A percentile compares a stretch with the other conserved stretches of the same genome.
Conservation (phyloP, 495 filamentous ascomycete species). For the Ramalina intermedia region DNA sequence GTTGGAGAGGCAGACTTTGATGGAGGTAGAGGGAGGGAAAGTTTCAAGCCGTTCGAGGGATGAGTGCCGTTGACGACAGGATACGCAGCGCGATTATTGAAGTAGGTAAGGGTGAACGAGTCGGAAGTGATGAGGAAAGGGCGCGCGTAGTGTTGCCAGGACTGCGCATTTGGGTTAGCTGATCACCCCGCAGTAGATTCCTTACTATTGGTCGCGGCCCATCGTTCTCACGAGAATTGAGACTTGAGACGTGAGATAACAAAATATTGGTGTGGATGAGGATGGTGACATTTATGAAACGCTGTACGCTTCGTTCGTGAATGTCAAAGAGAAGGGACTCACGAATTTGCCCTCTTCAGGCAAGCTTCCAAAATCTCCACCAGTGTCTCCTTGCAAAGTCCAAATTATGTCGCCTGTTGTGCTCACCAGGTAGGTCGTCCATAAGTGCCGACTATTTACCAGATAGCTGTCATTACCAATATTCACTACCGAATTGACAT, state of each 20-base stretch:
- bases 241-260: too few relatives aligned
- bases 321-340: background rate
- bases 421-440: constrained; percentile 22
- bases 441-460: constrained; percentile 24
- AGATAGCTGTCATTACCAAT: constrained; percentile 24
- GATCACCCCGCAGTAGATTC: too few relatives aligned
- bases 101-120: constrained; percentile 25
- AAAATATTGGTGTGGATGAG: too few relatives aligned
- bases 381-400: constrained; percentile 27
- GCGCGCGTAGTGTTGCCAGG: constrained; percentile 27
- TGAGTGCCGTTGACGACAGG: constrained; percentile 16
- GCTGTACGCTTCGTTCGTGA: background rate
- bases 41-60: constrained; percentile 12
- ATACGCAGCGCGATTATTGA: constrained; percentile 21
- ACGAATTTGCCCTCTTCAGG: constrained; percentile 12
- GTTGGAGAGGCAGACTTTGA: constrained; percentile 1
- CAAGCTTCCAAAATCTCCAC: constrained; percentile 26
- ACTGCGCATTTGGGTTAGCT: background rate
- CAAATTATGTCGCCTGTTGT: constrained; percentile 27
- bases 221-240: too few relatives aligned
- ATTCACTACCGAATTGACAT: constrained; percentile 33
- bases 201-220: too few relatives aligned
- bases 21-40: constrained; percentile 13
- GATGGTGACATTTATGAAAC: too few relatives aligned
- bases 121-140: constrained; percentile 18